Base-by-base conservation (phyloP, 1,284 basidiomycete genomes). In the Pseudozyma hubeiensis region DNA sequence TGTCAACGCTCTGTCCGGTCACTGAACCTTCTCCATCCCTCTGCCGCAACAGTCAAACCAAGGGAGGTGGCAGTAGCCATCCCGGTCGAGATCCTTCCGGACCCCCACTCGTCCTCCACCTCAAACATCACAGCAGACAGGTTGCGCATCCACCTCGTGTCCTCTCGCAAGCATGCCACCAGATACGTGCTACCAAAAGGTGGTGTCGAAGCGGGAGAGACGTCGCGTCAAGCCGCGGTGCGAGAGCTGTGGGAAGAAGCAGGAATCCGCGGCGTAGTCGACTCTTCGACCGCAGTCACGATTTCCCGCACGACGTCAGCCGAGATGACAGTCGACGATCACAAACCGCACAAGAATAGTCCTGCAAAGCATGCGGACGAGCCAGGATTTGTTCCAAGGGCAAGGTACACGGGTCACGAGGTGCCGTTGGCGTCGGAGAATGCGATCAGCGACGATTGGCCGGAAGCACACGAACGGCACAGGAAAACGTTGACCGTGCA, bases 241-340 rank as follows among this genome's bases (percentile, higher is more conserved):
- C 55, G 81, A 24, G 81, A 83, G 60, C 48, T 82, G 7, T 79
- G 75, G 73, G 81, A 83, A 55, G 81, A 83, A 67, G 66, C 66
- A 9, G 71, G 71, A 9, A 47, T 70, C 31, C 13, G 62, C 17
- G 69, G 50, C 35, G 17, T 46, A 16, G 5, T 48, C 16, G 14
- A 52, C 6, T 14, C 54, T n/a, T 46, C 53, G 11, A 9, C 11
- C 2, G 35, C 56, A 6, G 43, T 11, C 9, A 33, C 50, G 16
- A 31, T 67, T 29, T 71, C 62, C 7, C n/a, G 19, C 40, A 56
- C 34, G 11, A 14, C 47, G 24, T 43, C 41, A 14, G 41, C 17
- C 4, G n/a, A 50, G 11, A 29, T 68, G 24, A 45, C 37, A 0
- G 29, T 77, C 3, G 34, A 53, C 33, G 81, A 83, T 63, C 72